These are phyloP conservation scores for Russula abietina DNA, from an alignment of 768 basidiomycete species.

Conservation along the genomic window DNA sequence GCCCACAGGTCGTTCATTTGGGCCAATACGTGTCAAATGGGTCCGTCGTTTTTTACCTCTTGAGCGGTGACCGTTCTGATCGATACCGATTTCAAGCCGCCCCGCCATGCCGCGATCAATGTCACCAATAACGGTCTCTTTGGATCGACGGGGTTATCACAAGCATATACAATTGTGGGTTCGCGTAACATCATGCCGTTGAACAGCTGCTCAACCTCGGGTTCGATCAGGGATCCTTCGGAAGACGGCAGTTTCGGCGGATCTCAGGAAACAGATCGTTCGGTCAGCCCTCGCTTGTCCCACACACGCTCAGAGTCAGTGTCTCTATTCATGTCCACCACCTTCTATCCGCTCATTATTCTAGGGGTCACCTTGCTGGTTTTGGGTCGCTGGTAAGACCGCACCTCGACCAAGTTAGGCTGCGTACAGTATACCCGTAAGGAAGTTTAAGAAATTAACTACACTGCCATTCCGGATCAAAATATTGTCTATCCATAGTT, in stretches of 20 bases:
- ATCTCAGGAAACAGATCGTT: slow-evolving; percentile 14
- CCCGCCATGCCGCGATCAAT: slow-evolving; percentile 5
- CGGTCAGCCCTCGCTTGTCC: slow-evolving; percentile 6
- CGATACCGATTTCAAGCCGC: slow-evolving; percentile 1
- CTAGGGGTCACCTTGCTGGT: slow-evolving; percentile 3
- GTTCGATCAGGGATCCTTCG: slow-evolving; percentile 16
- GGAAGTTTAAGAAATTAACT: neutral
- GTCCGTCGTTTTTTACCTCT: slow-evolving; percentile 6
- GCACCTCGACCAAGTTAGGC: neutral
- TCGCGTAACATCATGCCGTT: neutral
- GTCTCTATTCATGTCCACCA: neutral
- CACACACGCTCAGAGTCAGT: slow-evolving; percentile 16
- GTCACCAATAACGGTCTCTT: slow-evolving; percentile 21
- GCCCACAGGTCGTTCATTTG: slow-evolving; percentile 24
- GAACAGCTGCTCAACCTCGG: neutral
- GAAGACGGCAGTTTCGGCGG: slow-evolving; percentile 14
- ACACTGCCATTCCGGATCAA: neutral
- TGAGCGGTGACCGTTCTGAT: neutral
- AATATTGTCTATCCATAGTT: slow-evolving; percentile 2
- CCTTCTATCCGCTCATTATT: slow-evolving; percentile 1
- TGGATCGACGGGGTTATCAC: slow-evolving; percentile 19
- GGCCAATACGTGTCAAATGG: slow-evolving; percentile 16
- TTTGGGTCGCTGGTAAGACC: slow-evolving; percentile 4
- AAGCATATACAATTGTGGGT: slow-evolving; percentile 17
- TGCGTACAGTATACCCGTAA: slow-evolving; percentile 22